Percentiles rank a stretch among this genome's conserved stretches.
Conservation (phyloP, 345 rosid species). For the Lumnitzera littorea region DNA sequence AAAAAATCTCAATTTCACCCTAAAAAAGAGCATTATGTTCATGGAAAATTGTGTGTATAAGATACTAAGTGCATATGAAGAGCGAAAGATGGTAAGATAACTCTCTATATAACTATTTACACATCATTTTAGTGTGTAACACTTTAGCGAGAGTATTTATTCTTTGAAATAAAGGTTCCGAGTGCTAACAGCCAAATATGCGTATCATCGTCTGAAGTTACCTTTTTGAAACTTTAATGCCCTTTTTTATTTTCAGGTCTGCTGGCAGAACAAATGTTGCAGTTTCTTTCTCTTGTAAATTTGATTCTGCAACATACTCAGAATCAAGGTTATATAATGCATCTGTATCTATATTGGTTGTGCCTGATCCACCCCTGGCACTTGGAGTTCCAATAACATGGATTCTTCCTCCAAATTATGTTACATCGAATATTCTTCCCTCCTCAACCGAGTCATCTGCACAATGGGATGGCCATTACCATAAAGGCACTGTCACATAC, state of each 20-base stretch:
- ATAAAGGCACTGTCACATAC: slow-evolving; percentile 53
- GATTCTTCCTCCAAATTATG: slow-evolving; percentile 82
- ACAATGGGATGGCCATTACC: slow-evolving; percentile 48
- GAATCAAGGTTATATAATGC: slow-evolving; percentile 63
- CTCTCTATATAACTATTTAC: too few relatives aligned
- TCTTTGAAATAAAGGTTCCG: too few relatives aligned
- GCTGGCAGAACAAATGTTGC: slow-evolving; percentile 65
- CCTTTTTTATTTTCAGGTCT: slow-evolving; percentile 41
- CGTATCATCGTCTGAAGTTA: too few relatives aligned
- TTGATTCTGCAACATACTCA: slow-evolving; percentile 49
- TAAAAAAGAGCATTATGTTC: too few relatives aligned
- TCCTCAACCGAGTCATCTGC: slow-evolving; percentile 39
- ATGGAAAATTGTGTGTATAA: too few relatives aligned
- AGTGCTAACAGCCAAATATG: too few relatives aligned
- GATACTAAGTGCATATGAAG: too few relatives aligned
- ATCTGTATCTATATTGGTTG: slow-evolving; percentile 49
- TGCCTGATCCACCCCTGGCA: slow-evolving; percentile 78
- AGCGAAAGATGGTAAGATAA: too few relatives aligned
- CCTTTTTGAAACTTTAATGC: too few relatives aligned
- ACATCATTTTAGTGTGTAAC: too few relatives aligned
- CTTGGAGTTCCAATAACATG: slow-evolving; percentile 84
- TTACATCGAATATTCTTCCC: slow-evolving; percentile 64
- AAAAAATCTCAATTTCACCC: too few relatives aligned
- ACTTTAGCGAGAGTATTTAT: too few relatives aligned
- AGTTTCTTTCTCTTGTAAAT: slow-evolving; percentile 77